Percentiles rank a stretch among this genome's conserved stretches.
These are phyloP conservation scores for Neohortaea acidophila DNA, from an alignment of 495 filamentous ascomycete genomes.

Conservation along the genomic window DNA sequence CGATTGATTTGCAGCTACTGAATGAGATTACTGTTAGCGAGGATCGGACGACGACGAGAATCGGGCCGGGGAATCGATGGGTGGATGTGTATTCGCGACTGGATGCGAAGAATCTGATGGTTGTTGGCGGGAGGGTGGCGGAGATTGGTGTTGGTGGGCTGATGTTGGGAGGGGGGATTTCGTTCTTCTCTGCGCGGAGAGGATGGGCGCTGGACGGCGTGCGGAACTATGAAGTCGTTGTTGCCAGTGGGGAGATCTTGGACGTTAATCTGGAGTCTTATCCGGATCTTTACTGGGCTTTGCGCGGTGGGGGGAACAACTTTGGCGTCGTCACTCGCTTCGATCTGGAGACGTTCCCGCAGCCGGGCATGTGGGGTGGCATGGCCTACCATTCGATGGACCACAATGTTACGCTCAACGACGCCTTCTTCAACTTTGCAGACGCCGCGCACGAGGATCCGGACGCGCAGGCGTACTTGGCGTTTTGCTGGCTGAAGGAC, in stretches of 20 bases:
- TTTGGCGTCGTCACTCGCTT: conserved; percentile 32
- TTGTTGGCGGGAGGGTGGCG: conserved; percentile 17
- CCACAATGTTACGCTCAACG: conserved; percentile 3
- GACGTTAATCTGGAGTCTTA: conserved; percentile 18
- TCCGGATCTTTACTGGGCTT: conserved; percentile 28
- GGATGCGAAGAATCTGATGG: conserved; percentile 8
- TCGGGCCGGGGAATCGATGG: conserved; percentile 21
- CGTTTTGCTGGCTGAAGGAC: neutral
- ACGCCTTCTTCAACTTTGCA: conserved; percentile 4
- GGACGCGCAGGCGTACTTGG: neutral
- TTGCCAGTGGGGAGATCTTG: conserved; percentile 18
- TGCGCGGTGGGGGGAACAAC: conserved; percentile 30
- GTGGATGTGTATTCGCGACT: conserved; percentile 18
- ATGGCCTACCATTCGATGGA: conserved; percentile 3
- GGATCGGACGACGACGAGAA: conserved; percentile 17
- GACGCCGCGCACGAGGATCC: neutral
- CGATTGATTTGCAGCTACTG: conserved; percentile 36
- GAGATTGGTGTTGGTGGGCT: conserved; percentile 22
- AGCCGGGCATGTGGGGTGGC: conserved; percentile 20
- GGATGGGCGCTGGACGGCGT: conserved; percentile 16
- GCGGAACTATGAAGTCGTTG: conserved; percentile 22
- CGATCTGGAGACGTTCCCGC: conserved; percentile 14
- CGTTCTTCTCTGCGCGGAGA: conserved; percentile 8
- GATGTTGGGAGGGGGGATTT: conserved; percentile 17
- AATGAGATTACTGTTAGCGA: conserved; percentile 32